Evolutionary conservation across 2,329 filamentous ascomycete species (phyloP), one percentile per base, ranked within the genome.

Genomic region (Lasiodiplodia citricola): DNA sequence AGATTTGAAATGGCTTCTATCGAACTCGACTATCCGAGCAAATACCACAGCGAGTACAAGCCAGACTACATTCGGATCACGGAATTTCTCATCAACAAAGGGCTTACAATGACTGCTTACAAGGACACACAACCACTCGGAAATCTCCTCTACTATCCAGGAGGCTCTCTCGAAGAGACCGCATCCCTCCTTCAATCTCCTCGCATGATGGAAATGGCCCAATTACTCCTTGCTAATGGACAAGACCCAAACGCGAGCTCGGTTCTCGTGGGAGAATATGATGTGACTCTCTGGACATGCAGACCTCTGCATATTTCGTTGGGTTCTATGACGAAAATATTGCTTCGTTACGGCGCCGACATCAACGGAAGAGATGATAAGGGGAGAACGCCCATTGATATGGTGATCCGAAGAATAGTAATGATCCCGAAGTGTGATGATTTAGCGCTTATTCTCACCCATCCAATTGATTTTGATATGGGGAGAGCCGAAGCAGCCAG

Each of bases 191-290:
- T 1, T 31, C 7, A 10, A 44, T 18, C 16, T 44, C 41, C 16
- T 3, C 0, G 5, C 0, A 35, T 35, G 10, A 10, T 0, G n/a
- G 0, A 35, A 16, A 31, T 31, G 8, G 1, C 23, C 7, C 6
- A 13, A 16, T 25, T 55, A n/a, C 16, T 55, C 6, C 13, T 55
- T 1, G 4, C 25, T 2, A 31, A 35, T 13, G 54, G 54, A 37
- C 14, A 56, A 0, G 54, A 56, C 7, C 54, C 28, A 4, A 37
- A 56, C 10, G 13, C 11, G 23, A 31, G 6, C 41, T 44, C 14
- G 1, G 2, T 5, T 3, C 11, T 41, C 38, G 16, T 31, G 31
- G 31, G 31, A 31, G 0, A 1, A 31, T 0, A 10, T 1, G 7
- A 31, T 31, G 7, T 31, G 7, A 1, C 31, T 31, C 10, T 1